These are phyloP conservation scores for Cytospora schulzeri DNA, from an alignment of 2,329 filamentous ascomycete species.

Conservation along the genomic window DNA sequence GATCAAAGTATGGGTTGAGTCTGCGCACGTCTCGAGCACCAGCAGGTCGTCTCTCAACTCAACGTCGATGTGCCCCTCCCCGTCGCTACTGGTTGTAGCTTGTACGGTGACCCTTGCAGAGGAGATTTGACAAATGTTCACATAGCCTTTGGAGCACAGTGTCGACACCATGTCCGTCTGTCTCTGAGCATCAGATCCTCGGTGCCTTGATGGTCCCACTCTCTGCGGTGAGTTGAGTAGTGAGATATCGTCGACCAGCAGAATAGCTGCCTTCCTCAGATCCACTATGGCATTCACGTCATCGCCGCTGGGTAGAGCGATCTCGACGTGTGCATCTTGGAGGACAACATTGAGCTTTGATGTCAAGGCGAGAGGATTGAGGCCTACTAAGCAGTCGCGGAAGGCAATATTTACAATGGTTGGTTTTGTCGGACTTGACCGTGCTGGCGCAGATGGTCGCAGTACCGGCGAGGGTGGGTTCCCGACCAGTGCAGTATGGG, in stretches of 20 bases:
- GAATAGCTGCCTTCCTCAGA: conserved; percentile 77
- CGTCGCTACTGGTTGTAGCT: conserved; percentile 58
- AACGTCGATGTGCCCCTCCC: conserved; percentile 71
- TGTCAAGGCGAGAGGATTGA: conserved; percentile 75
- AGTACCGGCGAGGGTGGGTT: conserved; percentile 27
- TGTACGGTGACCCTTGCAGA: conserved; percentile 72
- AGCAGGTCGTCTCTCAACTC: conserved; percentile 84
- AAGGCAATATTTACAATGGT: conserved; percentile 74
- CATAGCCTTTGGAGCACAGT: conserved; percentile 71
- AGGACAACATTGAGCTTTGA: conserved; percentile 81
- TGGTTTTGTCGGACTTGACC: conserved; percentile 49
- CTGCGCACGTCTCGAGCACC: conserved; percentile 91
- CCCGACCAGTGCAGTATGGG: conserved; percentile 51
- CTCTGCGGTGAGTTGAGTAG: conserved; percentile 42
- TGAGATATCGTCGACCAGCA: conserved; percentile 76
- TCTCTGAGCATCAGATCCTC: conserved; percentile 37
- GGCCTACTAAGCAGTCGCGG: conserved; percentile 77
- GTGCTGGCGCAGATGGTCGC: conserved; percentile 31
- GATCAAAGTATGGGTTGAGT: conserved; percentile 93
- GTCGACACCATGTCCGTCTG: conserved; percentile 56
- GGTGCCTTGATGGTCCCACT: conserved; percentile 42
- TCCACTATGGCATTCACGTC: conserved; percentile 66
- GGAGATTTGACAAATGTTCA: conserved; percentile 85
- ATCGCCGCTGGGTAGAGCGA: conserved; percentile 65
- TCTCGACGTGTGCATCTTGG: conserved; percentile 74